phyloP scores from a whole-genome alignment of 2,329 filamentous ascomycete species.

The Fusarium mangiferae region DNA sequence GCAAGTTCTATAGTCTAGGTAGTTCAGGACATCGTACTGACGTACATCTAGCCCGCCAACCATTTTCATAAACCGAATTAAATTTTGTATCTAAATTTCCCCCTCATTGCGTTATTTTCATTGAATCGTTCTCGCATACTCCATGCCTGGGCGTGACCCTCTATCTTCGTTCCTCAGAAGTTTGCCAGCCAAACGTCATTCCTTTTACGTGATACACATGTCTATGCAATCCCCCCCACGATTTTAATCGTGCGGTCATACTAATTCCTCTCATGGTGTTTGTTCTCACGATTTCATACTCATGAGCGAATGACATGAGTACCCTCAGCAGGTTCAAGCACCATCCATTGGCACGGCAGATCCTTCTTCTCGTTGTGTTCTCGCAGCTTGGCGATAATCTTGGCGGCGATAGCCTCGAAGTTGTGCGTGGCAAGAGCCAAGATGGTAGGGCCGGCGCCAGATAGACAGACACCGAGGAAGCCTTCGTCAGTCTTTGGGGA shows the following conservation, averaged over 20 bases:
- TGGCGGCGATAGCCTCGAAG: slow-evolving; percentile 85
- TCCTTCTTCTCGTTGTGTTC: slow-evolving; percentile 65
- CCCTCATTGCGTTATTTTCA: slow-evolving; percentile 2
- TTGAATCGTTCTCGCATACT: slow-evolving; percentile 5
- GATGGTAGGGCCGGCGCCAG: slow-evolving; percentile 94
- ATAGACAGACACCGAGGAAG: slow-evolving; percentile 92
- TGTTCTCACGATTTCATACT: background rate
- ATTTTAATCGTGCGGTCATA: background rate
- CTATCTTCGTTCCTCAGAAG: background rate
- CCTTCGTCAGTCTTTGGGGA: slow-evolving; percentile 88
- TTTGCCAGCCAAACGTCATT: background rate
- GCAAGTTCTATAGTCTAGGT: background rate
- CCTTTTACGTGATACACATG: background rate
- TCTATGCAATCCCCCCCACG: background rate
- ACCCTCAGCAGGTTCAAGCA: slow-evolving; percentile 88
- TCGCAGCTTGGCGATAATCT: slow-evolving; percentile 80
- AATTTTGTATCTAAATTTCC: background rate
- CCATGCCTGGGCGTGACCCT: background rate
- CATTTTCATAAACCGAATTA: background rate
- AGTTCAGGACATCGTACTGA: too few relatives aligned
- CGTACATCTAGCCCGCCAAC: background rate
- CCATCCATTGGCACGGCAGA: slow-evolving; percentile 85
- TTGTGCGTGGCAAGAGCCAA: slow-evolving; percentile 90
- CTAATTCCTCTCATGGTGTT: background rate
- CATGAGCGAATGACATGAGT: slow-evolving; percentile 57